Evolutionary conservation across 352 stramenopile genomes (phyloP).

Genomic region (Detonula confervacea): DNA sequence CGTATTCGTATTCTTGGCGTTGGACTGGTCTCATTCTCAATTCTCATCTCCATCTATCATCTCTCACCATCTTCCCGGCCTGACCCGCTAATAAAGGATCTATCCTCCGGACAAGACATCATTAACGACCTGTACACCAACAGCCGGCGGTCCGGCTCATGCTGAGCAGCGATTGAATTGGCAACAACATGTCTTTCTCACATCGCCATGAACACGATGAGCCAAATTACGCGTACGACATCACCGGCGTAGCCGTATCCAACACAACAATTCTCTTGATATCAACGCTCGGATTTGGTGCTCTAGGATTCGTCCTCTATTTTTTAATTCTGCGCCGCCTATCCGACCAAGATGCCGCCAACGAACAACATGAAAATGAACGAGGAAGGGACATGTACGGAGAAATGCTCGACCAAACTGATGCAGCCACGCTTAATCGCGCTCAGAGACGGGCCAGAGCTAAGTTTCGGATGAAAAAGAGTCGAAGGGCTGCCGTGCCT

Average conservation of each 20-base stretch:
- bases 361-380: slow-evolving; percentile 35
- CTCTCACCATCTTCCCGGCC: too few relatives aligned
- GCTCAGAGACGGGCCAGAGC: slow-evolving; percentile 66
- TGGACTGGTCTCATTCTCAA: too few relatives aligned
- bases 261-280: slow-evolving; percentile 40
- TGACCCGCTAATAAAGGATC: too few relatives aligned
- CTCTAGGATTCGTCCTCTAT: slow-evolving; percentile 31
- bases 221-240: slow-evolving; percentile 16
- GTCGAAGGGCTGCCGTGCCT: slow-evolving; percentile 29
- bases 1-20: too few relatives aligned
- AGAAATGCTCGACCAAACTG: slow-evolving; percentile 51
- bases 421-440: slow-evolving; percentile 66
- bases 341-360: background rate
- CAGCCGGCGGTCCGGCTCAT: too few relatives aligned
- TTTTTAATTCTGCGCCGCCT: slow-evolving; percentile 39
- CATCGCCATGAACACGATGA: background rate
- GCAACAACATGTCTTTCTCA: slow-evolving; percentile 16
- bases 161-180: too few relatives aligned
- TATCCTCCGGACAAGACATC: too few relatives aligned
- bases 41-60: too few relatives aligned
- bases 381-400: slow-evolving; percentile 46
- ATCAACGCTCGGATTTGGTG: slow-evolving; percentile 40
- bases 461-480: slow-evolving; percentile 67
- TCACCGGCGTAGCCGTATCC: slow-evolving; percentile 38
- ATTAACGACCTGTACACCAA: too few relatives aligned